These are phyloP conservation scores for Sclerospora graminicola DNA, from an alignment of 352 stramenopile genomes.

Conservation along the genomic window DNA sequence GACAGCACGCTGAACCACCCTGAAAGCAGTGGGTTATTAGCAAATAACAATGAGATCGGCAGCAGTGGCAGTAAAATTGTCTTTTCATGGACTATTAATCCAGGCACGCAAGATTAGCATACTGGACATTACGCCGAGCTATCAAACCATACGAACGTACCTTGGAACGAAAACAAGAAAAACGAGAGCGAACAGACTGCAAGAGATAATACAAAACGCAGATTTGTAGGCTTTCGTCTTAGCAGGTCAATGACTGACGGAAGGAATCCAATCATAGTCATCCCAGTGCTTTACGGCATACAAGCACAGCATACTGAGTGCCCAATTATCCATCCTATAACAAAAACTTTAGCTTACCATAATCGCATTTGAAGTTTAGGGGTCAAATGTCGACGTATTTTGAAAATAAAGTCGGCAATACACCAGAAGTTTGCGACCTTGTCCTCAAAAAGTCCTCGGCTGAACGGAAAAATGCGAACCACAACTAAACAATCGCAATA, in stretches of 20 bases:
- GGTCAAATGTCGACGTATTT: constrained; percentile 49
- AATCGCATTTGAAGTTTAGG: constrained; percentile 55
- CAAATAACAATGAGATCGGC: constrained; percentile 83
- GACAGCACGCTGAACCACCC: constrained; percentile 74
- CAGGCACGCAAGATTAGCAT: constrained; percentile 1
- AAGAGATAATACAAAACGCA: constrained; percentile 75
- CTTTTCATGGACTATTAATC: constrained; percentile 91
- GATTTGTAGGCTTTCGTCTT: constrained; percentile 48
- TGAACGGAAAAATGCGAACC: constrained; percentile 92
- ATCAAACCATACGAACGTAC: constrained; percentile 10
- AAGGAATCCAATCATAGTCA: constrained; percentile 84
- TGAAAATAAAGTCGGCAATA: constrained; percentile 74
- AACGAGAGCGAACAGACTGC: constrained; percentile 87
- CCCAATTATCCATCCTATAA: neutral
- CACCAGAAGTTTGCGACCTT: constrained; percentile 98
- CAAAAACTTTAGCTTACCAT: constrained; percentile 33
- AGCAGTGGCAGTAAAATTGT: constrained; percentile 90
- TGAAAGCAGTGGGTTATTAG: constrained; percentile 40
- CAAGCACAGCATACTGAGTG: constrained; percentile 10
- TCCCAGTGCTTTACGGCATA: constrained; percentile 30
- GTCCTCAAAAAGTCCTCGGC: constrained; percentile 95
- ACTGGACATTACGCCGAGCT: neutral
- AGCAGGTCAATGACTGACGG: constrained; percentile 71
- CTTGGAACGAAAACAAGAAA: constrained; percentile 96
- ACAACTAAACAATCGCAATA: constrained; percentile 45